These are phyloP conservation scores for Magnusiomyces tetraspermus DNA, from an alignment of 1,139 yeast species.

Conservation along the genomic window DNA sequence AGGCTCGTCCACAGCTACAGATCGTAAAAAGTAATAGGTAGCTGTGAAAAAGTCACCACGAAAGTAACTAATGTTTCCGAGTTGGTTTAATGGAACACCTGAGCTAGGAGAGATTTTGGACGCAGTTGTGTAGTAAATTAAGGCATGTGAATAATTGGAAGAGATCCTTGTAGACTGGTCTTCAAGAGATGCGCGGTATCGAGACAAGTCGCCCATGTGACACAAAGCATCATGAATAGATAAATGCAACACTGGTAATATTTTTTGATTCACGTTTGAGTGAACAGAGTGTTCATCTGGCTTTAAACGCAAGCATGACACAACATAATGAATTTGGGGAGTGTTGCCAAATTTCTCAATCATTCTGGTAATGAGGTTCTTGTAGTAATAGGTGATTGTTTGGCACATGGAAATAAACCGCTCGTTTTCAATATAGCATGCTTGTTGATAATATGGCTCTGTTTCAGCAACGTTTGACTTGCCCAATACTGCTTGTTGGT, in stretches of 20 bases:
- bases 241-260: slow-evolving; percentile 6
- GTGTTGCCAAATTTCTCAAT: slow-evolving; percentile 16
- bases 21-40: slow-evolving; percentile 13
- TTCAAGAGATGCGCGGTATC: slow-evolving; percentile 15
- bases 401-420: slow-evolving; percentile 18
- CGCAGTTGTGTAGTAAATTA: slow-evolving; percentile 20
- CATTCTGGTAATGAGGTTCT: slow-evolving; percentile 14
- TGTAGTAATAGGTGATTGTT: slow-evolving; percentile 16
- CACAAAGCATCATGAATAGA: slow-evolving; percentile 14
- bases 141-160: slow-evolving; percentile 17
- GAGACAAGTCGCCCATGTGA: slow-evolving; percentile 21
- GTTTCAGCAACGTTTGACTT: slow-evolving; percentile 1
- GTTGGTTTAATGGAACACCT: slow-evolving; percentile 13
- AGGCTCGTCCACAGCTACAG: slow-evolving; percentile 14
- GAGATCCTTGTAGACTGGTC: slow-evolving; percentile 5
- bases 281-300: background rate
- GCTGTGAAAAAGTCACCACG: slow-evolving; percentile 15
- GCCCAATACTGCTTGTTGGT: slow-evolving; percentile 12
- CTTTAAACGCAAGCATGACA: slow-evolving; percentile 5
- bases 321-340: slow-evolving; percentile 7
- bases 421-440: slow-evolving; percentile 10
- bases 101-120: slow-evolving; percentile 15
- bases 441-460: slow-evolving; percentile 1
- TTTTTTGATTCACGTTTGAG: slow-evolving; percentile 4
- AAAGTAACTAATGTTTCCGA: slow-evolving; percentile 14